Conservation (phyloP, 768 basidiomycete genomes). For the Amanita pallidorosea region DNA sequence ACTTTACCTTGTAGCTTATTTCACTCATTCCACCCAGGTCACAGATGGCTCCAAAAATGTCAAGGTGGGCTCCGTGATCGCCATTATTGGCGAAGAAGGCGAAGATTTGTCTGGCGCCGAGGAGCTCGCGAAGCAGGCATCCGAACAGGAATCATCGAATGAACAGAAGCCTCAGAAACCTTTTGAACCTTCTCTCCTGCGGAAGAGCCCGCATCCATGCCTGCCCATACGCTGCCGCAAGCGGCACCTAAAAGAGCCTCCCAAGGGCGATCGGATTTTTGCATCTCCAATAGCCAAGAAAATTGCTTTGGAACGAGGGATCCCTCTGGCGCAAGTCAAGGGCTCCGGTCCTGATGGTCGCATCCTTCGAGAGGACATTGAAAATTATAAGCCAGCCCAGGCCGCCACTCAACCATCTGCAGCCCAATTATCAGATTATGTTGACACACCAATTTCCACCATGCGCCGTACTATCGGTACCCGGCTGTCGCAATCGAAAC, state of each 20-base stretch:
- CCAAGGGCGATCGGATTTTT: conserved; percentile 76
- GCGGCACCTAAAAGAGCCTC: conserved; percentile 42
- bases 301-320: conserved; percentile 88
- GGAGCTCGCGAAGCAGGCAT: conserved; percentile 56
- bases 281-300: conserved; percentile 96
- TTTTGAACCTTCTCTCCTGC: conserved; percentile 31
- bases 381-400: conserved; percentile 64
- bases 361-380: conserved; percentile 90
- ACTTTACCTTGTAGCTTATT: not conserved
- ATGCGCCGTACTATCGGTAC: conserved; percentile 92
- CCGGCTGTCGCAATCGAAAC: conserved; percentile 88
- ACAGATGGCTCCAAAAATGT: conserved; percentile 82
- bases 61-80: conserved; percentile 80
- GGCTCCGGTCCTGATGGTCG: conserved; percentile 92
- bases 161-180: conserved; percentile 18
- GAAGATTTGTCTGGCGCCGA: conserved; percentile 84
- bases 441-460: conserved; percentile 82
- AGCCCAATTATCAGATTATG: conserved; percentile 60
- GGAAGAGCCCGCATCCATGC: conserved; percentile 15
- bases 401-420: conserved; percentile 37
- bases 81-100: conserved; percentile 88
- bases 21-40: conserved; percentile 34
- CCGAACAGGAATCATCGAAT: conserved; percentile 27
- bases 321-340: conserved; percentile 83
- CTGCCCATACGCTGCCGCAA: conserved; percentile 20